Evolutionary conservation across 2,329 filamentous ascomycete genomes (phyloP).

Genomic region (Simplicillium sp.): DNA sequence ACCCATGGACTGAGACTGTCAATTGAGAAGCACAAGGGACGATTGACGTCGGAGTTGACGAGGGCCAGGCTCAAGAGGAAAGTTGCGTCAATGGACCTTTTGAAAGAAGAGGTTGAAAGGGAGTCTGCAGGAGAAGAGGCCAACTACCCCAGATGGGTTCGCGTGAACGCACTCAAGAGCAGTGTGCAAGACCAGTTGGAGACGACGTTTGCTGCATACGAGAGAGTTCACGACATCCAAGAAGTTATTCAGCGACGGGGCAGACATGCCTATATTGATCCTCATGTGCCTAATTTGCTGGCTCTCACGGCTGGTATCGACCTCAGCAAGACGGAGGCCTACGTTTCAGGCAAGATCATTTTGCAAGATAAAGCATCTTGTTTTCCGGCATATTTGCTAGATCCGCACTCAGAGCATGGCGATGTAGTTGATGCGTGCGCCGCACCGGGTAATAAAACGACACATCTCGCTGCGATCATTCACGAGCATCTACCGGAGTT

Average conservation of each 20-base stretch:
- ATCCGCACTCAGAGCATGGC: constrained; percentile 57
- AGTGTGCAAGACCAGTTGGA: constrained; percentile 62
- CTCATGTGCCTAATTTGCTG: constrained; percentile 73
- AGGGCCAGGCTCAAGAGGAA: constrained; percentile 66
- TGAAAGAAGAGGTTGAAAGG: constrained; percentile 49
- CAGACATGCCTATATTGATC: constrained; percentile 61
- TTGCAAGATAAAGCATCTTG: constrained; percentile 96
- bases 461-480: constrained; percentile 75
- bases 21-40: constrained; percentile 71
- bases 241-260: constrained; percentile 39
- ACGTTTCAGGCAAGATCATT: constrained; percentile 69
- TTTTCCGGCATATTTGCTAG: constrained; percentile 83
- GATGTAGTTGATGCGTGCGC: constrained; percentile 89
- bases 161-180: constrained; percentile 72
- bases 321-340: constrained; percentile 63
- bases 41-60: constrained; percentile 74
- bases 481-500: constrained; percentile 28
- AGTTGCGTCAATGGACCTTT: constrained; percentile 55
- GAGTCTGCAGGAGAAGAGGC: constrained; percentile 38
- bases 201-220: constrained; percentile 61
- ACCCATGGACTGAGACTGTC: constrained; percentile 69
- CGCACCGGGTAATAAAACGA: constrained; percentile 95
- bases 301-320: constrained; percentile 66
- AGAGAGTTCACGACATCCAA: constrained; percentile 42
- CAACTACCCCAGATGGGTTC: constrained; percentile 79